Evolutionary conservation across 2,329 filamentous ascomycete species (phyloP).

Genomic region (Monascus ruber): DNA sequence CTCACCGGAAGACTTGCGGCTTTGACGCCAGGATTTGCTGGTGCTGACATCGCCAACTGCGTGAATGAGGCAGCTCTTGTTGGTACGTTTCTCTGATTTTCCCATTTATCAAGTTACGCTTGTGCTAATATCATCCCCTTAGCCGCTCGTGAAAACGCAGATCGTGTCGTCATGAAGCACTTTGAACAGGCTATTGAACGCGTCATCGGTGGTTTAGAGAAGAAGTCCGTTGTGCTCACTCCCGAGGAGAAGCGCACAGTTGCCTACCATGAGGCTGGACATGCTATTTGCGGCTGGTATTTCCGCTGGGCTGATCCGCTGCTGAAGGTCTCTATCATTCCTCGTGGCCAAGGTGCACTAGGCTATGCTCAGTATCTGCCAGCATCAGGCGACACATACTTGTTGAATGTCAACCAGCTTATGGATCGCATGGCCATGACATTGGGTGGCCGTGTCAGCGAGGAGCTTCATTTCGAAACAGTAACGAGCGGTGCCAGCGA

Average conservation of each 20-base stretch:
- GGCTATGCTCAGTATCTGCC: slow-evolving; percentile 98
- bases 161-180: slow-evolving; percentile 73
- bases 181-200: slow-evolving; percentile 98
- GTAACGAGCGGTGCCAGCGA: slow-evolving; percentile 92
- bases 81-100: slow-evolving; percentile 46
- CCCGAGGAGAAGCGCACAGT: slow-evolving; percentile 92
- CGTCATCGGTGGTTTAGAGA: slow-evolving; percentile 90
- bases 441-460: slow-evolving; percentile 83
- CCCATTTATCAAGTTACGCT: slow-evolving; percentile 5
- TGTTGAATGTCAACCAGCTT: slow-evolving; percentile 90
- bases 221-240: slow-evolving; percentile 88
- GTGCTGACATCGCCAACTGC: slow-evolving; percentile 96
- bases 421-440: slow-evolving; percentile 99
- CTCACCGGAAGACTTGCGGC: slow-evolving; percentile 81
- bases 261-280: slow-evolving; percentile 95
- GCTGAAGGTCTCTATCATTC: slow-evolving; percentile 97
- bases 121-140: slow-evolving; percentile 28
- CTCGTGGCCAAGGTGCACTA: slow-evolving; percentile 81
- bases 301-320: slow-evolving; percentile 93
- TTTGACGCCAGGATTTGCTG: slow-evolving; percentile 89
- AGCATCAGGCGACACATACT: slow-evolving; percentile 67
- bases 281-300: slow-evolving; percentile 98
- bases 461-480: slow-evolving; percentile 93
- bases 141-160: slow-evolving; percentile 76
- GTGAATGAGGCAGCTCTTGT: slow-evolving; percentile 96